Base-by-base conservation (phyloP, 805 yeast genomes). In the Hanseniaspora guilliermondii region DNA sequence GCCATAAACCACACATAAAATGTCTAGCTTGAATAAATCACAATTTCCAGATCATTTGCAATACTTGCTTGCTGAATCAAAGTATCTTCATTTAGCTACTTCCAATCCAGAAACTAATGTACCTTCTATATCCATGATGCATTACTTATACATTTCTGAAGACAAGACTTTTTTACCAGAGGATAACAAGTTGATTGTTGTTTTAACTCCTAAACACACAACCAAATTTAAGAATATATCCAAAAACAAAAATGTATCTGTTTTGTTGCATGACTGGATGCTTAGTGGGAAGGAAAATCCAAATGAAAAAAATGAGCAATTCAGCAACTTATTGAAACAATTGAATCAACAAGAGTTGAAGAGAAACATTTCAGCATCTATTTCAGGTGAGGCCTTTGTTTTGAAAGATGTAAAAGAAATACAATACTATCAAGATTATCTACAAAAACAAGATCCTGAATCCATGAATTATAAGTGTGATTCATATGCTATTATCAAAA, bases 51-150 rank as follows among this genome's bases (percentile, higher is more conserved):
- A 62, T 24, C 69, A 66, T 41, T 65, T 78, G 17, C 56, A 71
- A 21, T 64, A 70, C 12, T 69, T 84, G 38, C 72, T 85, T 37
- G 73, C 78, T 56, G 73, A 76, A 14, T 82, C 87, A 11, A 76
- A 82, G 58, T 84, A 79, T 65, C 79, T 89, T 39, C 97, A 89
- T 66, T 73, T 89, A 47, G 97, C 91, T 2, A 91, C 97, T 1
- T 78, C 87, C 56, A 71, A 73, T 50, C 65, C 66, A 9, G 58
- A 66, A 8, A 76, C 85, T 44, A 74, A 83, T 60, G 67, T 79
- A 45, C 97, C 97, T 6, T 93, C 89, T 57, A 95, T 88, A 3
- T 78, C 93, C 19, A 73, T 91, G 58, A 91, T 91, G 97, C 91
- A 87, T 68, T 91, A 86, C 68, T 81, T 89, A 4, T 86, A 80